phyloP scores from a whole-genome alignment of 2,329 filamentous ascomycete genomes.

The Aspergillus alliaceus region DNA sequence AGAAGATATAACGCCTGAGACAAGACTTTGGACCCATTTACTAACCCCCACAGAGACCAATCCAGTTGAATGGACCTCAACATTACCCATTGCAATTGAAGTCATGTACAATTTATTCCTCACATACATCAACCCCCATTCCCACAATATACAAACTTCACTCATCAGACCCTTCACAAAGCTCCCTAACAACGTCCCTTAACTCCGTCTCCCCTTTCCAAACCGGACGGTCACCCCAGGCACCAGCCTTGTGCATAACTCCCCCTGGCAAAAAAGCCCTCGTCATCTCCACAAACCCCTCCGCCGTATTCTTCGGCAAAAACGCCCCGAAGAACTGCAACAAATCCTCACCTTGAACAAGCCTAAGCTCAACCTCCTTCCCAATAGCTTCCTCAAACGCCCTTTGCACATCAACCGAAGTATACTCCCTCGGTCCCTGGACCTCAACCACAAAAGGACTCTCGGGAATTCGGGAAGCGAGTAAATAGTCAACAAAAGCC shows the following conservation, averaged over 20 bases:
- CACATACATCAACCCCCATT: too few species aligned
- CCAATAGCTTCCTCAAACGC: constrained; percentile 10
- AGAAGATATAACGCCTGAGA: too few species aligned
- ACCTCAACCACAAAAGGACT: constrained; percentile 14
- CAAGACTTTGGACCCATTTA: too few species aligned
- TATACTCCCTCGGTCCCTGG: constrained; percentile 12
- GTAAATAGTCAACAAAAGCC: constrained; percentile 4
- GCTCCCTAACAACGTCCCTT: neutral
- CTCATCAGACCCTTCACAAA: neutral
- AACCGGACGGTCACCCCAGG: too few species aligned
- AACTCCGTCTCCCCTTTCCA: constrained; percentile 4
- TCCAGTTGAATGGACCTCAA: too few species aligned
- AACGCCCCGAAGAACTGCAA: constrained; percentile 7
- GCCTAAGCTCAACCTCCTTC: constrained; percentile 8
- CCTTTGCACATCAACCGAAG: constrained; percentile 8
- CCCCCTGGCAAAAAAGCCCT: constrained; percentile 14
- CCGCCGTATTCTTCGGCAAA: constrained; percentile 4
- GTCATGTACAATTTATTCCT: too few species aligned
- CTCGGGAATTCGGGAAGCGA: neutral
- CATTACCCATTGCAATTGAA: too few species aligned
- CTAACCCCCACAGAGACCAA: too few species aligned
- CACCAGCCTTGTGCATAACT: too few species aligned
- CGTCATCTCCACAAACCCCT: constrained; percentile 16
- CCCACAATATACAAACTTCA: neutral
- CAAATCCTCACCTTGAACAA: constrained; percentile 7